These are phyloP conservation scores for Aeschynomene evenia DNA, from an alignment of 306 rosid species.

Conservation along the genomic window DNA sequence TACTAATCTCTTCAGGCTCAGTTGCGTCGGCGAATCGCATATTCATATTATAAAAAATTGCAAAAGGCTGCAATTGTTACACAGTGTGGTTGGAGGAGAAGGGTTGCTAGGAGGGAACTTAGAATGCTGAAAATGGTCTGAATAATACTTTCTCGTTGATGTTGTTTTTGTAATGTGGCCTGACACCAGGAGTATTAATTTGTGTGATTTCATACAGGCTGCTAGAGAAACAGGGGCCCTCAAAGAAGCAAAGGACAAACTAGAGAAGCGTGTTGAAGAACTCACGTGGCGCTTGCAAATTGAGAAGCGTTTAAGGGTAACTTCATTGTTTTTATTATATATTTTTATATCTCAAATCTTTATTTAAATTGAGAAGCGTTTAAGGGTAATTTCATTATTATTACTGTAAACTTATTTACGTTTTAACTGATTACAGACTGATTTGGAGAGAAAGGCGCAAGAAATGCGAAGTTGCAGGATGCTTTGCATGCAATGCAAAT, in stretches of 20 bases:
- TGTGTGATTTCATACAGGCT: slow-evolving; percentile 61
- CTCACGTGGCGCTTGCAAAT: slow-evolving; percentile 99
- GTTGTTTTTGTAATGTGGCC: slow-evolving; percentile 23
- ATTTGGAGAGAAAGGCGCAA: slow-evolving; percentile 89
- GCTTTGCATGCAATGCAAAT: slow-evolving; percentile 75
- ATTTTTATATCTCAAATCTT: slow-evolving; percentile 23
- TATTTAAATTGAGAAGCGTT: slow-evolving; percentile 94
- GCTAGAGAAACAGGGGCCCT: slow-evolving; percentile 99
- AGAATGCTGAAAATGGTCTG: slow-evolving; percentile 91
- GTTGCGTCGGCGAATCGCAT: slow-evolving; percentile 65
- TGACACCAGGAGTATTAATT: slow-evolving; percentile 27
- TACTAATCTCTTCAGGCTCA: slow-evolving; percentile 61
- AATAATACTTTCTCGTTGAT: slow-evolving; percentile 28
- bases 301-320: slow-evolving; percentile 95
- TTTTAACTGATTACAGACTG: slow-evolving; percentile 61
- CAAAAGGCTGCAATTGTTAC: slow-evolving; percentile 80
- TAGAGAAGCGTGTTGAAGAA: slow-evolving; percentile 99
- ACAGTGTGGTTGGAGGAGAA: slow-evolving; percentile 95
- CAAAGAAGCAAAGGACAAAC: slow-evolving; percentile 97
- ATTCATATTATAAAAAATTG: slow-evolving; percentile 75
- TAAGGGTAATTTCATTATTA: slow-evolving; percentile 62
- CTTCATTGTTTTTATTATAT: slow-evolving; percentile 27
- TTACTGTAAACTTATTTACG: slow-evolving; percentile 5
- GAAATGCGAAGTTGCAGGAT: slow-evolving; percentile 76
- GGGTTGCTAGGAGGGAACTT: slow-evolving; percentile 94